A percentile compares a stretch with the other conserved stretches of the same genome.
Conservation (phyloP, 352 stramenopile species). For the Globisporangium apiculatum region DNA sequence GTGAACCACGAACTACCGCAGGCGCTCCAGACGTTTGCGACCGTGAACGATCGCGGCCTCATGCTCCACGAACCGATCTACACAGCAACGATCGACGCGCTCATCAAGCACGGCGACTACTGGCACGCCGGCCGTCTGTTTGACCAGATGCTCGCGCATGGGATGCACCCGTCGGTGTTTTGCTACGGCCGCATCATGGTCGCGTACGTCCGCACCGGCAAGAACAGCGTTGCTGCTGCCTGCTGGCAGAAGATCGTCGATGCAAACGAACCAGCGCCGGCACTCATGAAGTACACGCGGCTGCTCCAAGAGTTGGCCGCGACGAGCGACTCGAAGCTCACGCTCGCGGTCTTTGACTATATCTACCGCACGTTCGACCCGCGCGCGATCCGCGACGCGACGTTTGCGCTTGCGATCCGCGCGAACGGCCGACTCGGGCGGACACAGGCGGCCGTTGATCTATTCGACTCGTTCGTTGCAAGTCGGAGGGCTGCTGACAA, state of each 20-base stretch:
- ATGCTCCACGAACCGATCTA: conserved; percentile 63
- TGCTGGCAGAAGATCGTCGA: conserved; percentile 68
- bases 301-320: conserved; percentile 50
- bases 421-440: conserved; percentile 57
- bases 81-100: conserved; percentile 63
- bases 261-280: conserved; percentile 31
- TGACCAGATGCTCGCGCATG: conserved; percentile 61
- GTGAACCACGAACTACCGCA: conserved; percentile 54
- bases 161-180: conserved; percentile 56
- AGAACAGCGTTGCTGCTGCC: conserved; percentile 44
- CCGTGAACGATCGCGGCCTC: conserved; percentile 41
- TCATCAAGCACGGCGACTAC: conserved; percentile 48
- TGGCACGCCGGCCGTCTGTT: conserved; percentile 70
- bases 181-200: conserved; percentile 73
- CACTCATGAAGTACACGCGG: conserved; percentile 51
- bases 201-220: conserved; percentile 68
- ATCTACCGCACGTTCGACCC: conserved; percentile 40
- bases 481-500: conserved; percentile 22
- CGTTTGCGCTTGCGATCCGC: conserved; percentile 64
- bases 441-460: conserved; percentile 50
- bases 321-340: conserved; percentile 55
- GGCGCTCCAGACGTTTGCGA: conserved; percentile 69
- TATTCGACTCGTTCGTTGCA: conserved; percentile 66
- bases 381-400: conserved; percentile 37
- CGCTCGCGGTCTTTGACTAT: conserved; percentile 57